Conservation (phyloP, 805 yeast genomes). For the Yamadazyma scolyti region DNA sequence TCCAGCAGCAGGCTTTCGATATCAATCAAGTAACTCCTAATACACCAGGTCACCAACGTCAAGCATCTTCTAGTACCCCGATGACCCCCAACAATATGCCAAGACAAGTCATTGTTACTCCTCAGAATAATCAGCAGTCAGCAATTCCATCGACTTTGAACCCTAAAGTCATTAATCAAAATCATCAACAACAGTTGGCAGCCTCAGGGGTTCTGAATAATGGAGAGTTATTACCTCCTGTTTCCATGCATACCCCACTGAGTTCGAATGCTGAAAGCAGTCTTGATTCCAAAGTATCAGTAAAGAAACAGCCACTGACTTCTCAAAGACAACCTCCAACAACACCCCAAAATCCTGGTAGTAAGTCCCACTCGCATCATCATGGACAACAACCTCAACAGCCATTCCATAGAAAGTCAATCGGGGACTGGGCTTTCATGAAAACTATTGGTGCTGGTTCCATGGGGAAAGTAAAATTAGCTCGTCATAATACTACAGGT, state of each 20-base stretch:
- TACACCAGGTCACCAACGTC: constrained; percentile 11
- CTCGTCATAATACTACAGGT: constrained; percentile 75
- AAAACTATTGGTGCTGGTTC: constrained; percentile 98
- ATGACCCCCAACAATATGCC: constrained; percentile 3
- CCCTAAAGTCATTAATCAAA: constrained; percentile 9
- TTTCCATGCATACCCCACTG: constrained; percentile 14
- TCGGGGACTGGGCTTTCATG: constrained; percentile 96
- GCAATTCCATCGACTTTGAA: constrained; percentile 6
- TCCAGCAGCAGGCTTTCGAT: constrained; percentile 2
- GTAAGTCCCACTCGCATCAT: constrained; percentile 1
- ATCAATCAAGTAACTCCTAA: constrained; percentile 8
- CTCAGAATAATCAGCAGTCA: constrained; percentile 4
- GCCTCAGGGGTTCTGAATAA: constrained; percentile 1
- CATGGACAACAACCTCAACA: constrained; percentile 18
- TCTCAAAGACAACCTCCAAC: constrained; percentile 4
- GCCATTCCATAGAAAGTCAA: constrained; percentile 77
- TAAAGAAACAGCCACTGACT: constrained; percentile 6
- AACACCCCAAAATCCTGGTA: constrained; percentile 4
- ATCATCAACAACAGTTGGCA: not conserved
- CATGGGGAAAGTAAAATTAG: constrained; percentile 97
- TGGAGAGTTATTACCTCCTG: constrained; percentile 30
- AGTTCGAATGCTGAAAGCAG: constrained; percentile 7
- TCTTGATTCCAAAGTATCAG: constrained; percentile 6
- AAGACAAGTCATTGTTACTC: constrained; percentile 6
- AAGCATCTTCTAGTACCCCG: constrained; percentile 10